Conservation (phyloP, 768 basidiomycete species). For the Cytidiella melzeri region DNA sequence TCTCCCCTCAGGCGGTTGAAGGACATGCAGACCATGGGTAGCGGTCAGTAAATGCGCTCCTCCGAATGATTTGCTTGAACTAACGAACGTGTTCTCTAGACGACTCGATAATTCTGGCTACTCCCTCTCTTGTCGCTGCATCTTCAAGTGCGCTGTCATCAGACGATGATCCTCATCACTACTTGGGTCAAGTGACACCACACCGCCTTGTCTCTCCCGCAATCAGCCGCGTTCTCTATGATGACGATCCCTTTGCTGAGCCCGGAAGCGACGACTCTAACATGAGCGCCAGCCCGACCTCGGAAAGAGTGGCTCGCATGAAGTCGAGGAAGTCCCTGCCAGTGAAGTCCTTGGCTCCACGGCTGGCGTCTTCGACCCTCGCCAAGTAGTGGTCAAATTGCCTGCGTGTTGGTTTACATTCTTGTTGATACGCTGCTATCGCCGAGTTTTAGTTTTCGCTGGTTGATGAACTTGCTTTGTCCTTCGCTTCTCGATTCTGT, state of each 20-base stretch:
- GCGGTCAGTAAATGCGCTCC: conserved; percentile 25
- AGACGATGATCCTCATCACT: conserved; percentile 54
- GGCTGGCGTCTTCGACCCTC: background rate
- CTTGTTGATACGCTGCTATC: background rate
- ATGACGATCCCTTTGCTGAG: conserved; percentile 28
- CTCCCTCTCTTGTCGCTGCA: conserved; percentile 5
- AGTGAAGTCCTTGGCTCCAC: background rate
- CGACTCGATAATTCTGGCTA: conserved; percentile 40
- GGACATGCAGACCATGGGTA: conserved; percentile 22
- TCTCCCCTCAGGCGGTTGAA: conserved; percentile 21
- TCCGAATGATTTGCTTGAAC: background rate
- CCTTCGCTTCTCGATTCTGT: background rate
- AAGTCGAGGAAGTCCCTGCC: background rate
- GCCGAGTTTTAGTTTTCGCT: background rate
- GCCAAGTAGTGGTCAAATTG: background rate
- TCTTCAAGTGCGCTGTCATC: conserved; percentile 38
- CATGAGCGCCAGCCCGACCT: conserved; percentile 41
- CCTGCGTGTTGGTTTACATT: background rate
- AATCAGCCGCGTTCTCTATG: conserved; percentile 31
- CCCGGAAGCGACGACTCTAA: conserved; percentile 42
- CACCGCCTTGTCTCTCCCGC: conserved; percentile 60
- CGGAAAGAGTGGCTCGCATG: conserved; percentile 27
- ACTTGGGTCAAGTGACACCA: conserved; percentile 58
- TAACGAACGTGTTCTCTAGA: conserved; percentile 27
- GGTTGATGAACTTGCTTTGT: background rate